Evolutionary conservation across 164 flowering plant genomes (phyloP).

Genomic region (Hamamelis virginiana): DNA sequence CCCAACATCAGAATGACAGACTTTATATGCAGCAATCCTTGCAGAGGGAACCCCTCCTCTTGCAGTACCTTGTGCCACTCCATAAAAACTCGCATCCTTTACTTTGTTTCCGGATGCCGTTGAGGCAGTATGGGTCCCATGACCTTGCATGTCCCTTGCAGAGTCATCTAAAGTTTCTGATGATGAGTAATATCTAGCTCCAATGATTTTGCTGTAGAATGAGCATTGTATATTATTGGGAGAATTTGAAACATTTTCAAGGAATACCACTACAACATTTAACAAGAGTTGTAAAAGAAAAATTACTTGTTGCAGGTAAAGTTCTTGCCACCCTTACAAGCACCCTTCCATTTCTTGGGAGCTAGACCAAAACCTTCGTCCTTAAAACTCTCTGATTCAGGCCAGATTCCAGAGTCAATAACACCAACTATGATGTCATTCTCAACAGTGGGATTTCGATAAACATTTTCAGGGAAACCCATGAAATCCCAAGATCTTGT

Average conservation of each 20-base stretch:
- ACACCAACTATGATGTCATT: constrained; percentile 36
- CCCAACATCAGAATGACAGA: constrained; percentile 1
- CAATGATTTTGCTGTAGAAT: constrained; percentile 24
- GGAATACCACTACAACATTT: no score
- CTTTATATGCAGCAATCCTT: constrained; percentile 37
- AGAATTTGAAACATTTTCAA: neutral
- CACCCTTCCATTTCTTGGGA: constrained; percentile 38
- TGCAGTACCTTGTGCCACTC: constrained; percentile 33
- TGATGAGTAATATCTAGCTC: constrained; percentile 21
- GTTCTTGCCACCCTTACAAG: constrained; percentile 19
- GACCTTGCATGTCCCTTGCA: constrained; percentile 29
- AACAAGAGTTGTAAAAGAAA: neutral
- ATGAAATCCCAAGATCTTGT: constrained; percentile 55
- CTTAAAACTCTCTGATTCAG: constrained; percentile 28
- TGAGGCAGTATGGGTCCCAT: constrained; percentile 46
- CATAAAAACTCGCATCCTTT: constrained; percentile 21
- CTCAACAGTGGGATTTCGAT: constrained; percentile 13
- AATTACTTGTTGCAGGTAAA: constrained; percentile 37
- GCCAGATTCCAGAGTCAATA: constrained; percentile 28
- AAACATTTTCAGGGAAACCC: constrained; percentile 18
- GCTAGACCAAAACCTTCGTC: constrained; percentile 34
- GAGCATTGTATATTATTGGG: neutral
- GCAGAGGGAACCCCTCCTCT: constrained; percentile 45
- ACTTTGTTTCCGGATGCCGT: constrained; percentile 37
- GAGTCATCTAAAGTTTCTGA: neutral